Evolutionary conservation across 208 protist genomes (phyloP).

Genomic region (Acanthamoeba sp.): DNA sequence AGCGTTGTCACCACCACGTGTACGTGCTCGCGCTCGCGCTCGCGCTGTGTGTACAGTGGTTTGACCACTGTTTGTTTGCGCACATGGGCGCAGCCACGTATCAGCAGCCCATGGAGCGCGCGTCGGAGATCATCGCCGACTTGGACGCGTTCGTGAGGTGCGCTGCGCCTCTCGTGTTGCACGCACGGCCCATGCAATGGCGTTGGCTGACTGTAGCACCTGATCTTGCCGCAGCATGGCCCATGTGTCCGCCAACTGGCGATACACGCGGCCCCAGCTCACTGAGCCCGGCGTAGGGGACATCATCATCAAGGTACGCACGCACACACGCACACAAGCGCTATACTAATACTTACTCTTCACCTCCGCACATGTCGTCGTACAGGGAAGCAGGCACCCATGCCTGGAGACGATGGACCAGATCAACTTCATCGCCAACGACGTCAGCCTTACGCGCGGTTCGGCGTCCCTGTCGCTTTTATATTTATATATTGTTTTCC

Average conservation of each 20-base stretch:
- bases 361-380: background rate
- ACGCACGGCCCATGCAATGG: background rate
- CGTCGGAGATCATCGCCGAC: constrained; percentile 31
- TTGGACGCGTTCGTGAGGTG: constrained; percentile 71
- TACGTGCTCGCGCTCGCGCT: background rate
- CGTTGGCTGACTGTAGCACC: background rate
- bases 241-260: constrained; percentile 34
- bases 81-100: constrained; percentile 13
- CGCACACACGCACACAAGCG: too few species aligned
- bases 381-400: constrained; percentile 89
- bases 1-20: constrained; percentile 32
- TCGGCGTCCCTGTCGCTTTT: background rate
- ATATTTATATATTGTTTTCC: background rate
- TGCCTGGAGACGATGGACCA: constrained; percentile 80
- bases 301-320: constrained; percentile 43
- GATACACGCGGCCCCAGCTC: constrained; percentile 35
- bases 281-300: constrained; percentile 15
- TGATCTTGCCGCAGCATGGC: constrained; percentile 66
- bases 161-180: background rate
- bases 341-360: too few species aligned
- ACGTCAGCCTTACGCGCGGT: constrained; percentile 64
- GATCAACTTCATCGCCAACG: constrained; percentile 64
- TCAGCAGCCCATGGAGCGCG: constrained; percentile 51
- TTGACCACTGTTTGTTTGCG: background rate
- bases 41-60: too few species aligned